Evolutionary conservation across 441 rosid species (phyloP).

Genomic region (Gossypium trilobum): DNA sequence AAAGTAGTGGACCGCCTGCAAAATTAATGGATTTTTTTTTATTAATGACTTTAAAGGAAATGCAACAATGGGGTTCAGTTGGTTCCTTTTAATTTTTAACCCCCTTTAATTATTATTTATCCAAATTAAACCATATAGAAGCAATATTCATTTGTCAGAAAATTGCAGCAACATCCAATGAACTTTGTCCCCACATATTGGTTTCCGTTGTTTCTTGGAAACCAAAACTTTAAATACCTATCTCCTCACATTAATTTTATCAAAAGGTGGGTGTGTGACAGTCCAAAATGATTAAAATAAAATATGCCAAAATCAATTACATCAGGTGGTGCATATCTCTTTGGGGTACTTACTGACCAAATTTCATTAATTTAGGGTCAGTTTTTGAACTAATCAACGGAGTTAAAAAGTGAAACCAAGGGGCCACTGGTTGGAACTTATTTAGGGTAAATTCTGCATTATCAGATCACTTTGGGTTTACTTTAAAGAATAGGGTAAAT

Average conservation of each 20-base stretch:
- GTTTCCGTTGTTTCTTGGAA: slow-evolving; percentile 8
- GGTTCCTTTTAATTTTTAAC: not conserved
- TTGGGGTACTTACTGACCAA: not conserved
- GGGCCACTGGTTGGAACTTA: not conserved
- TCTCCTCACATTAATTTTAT: not conserved
- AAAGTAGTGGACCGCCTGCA: not conserved
- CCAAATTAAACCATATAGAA: not conserved
- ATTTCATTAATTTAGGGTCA: not conserved
- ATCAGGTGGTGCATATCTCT: not conserved
- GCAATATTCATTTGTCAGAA: not conserved
- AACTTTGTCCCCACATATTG: slow-evolving; percentile 8
- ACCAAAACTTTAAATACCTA: not conserved
- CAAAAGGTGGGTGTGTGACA: too few relatives aligned
- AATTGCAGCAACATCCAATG: not conserved
- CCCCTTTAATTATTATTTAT: not conserved
- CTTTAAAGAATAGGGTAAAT: too few relatives aligned
- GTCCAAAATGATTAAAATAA: not conserved
- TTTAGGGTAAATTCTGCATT: not conserved
- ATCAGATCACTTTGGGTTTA: too few relatives aligned
- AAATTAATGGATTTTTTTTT: not conserved
- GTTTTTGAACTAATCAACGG: not conserved
- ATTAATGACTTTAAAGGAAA: not conserved
- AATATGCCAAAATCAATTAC: not conserved
- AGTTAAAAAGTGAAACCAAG: not conserved
- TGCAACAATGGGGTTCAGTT: not conserved